Conservation (phyloP, 805 yeast species). For the Candida incommunis region DNA sequence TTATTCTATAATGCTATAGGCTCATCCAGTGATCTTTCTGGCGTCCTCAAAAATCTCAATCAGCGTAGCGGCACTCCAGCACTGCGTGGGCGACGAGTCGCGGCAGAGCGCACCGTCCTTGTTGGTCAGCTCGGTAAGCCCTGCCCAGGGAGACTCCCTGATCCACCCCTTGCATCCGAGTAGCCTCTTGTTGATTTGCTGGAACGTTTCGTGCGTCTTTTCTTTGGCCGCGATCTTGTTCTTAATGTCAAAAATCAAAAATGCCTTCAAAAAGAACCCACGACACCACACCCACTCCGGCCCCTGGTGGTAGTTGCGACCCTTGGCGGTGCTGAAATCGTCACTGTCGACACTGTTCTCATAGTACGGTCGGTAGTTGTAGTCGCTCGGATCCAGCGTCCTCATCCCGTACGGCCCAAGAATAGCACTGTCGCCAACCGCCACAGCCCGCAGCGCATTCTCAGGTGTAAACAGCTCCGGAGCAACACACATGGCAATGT, state of each 20-base stretch:
- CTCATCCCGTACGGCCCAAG: constrained; percentile 88
- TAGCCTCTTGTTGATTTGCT: constrained; percentile 46
- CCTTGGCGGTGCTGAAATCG: constrained; percentile 88
- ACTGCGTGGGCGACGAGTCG: constrained; percentile 92
- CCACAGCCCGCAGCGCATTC: constrained; percentile 50
- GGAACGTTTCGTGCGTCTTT: constrained; percentile 38
- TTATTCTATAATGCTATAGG: too few species aligned
- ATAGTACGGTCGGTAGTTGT: constrained; percentile 85
- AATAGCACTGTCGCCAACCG: constrained; percentile 53
- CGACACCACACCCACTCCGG: constrained; percentile 96
- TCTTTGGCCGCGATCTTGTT: constrained; percentile 19
- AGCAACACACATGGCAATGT: constrained; percentile 88
- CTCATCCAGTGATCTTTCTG: neutral
- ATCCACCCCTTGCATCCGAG: constrained; percentile 59
- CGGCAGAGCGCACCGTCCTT: constrained; percentile 68
- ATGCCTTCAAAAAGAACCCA: constrained; percentile 81
- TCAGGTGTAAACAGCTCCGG: constrained; percentile 70
- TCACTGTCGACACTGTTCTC: constrained; percentile 62
- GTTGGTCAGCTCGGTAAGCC: constrained; percentile 82
- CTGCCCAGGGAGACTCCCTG: constrained; percentile 75
- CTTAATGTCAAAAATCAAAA: constrained; percentile 36
- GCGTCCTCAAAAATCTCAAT: constrained; percentile 62
- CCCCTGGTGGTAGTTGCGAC: constrained; percentile 95
- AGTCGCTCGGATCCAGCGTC: constrained; percentile 85
- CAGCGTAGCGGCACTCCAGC: constrained; percentile 87